Evolutionary conservation across 1,284 basidiomycete genomes (phyloP), one percentile per base, ranked within the genome.

Genomic region (Coniophora puteana): DNA sequence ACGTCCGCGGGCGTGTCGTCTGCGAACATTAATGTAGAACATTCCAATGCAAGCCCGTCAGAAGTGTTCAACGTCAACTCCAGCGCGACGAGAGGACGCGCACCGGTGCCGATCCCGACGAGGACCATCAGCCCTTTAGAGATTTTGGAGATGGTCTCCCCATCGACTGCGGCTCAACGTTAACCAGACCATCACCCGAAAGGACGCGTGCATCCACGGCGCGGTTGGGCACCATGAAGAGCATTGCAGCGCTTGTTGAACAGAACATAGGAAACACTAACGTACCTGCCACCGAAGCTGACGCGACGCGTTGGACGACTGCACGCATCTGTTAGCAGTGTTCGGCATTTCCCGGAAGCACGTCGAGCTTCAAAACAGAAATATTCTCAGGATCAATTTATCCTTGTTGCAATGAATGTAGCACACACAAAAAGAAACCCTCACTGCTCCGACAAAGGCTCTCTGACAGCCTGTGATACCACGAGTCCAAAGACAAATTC

Each of bases 71-170:
- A n/a, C 42, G 28, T 23, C 14, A 34, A 36, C 29, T 21, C 44
- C 23, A 24, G 25, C 30, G 14, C 5, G 17, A 33, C 17, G 30
- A 20, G 42, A 13, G 37, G 25, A 31, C 25, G 54, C 72, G 58
- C 66, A 89, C 90, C 87, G 63, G 70, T 71, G 35, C 86, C 88
- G 49, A 95, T 87, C 22, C 92, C 93, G 28, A 95, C 79, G 13
- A 95, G 77, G 22, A 93, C 84, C 77, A 94, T 84, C 14, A 95
- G 68, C 1, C 92, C 93, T 50, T 72, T 72, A 11, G 83, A 83
- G 49, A 94, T 94, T 23, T 78, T 75, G 6, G 90, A 90, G 46
- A 95, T 79, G 18, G 78, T 65, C 49, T 80, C 71, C 45, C 69
- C 73, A 50, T 89, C 77, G 39, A 90, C 89, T 90, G 57, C 16